Percentiles rank a stretch among this genome's conserved stretches.
These are phyloP conservation scores for Picocystis sp. DNA, from an alignment of 163 green algal species.

Conservation along the genomic window DNA sequence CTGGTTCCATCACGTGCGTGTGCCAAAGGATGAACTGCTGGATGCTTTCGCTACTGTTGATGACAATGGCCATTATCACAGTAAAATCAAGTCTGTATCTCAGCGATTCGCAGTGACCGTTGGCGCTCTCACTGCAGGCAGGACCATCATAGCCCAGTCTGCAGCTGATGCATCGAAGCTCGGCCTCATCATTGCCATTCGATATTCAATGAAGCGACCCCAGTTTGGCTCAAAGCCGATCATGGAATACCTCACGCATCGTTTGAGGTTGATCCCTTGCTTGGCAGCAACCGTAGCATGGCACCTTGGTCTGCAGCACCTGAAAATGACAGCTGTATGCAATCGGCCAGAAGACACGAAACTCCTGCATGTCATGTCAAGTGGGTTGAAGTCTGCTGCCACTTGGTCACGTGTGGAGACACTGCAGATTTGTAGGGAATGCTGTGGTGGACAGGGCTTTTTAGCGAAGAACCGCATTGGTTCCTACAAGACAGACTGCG, in stretches of 20 bases:
- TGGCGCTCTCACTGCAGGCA: conserved; percentile 52
- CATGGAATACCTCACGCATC: conserved; percentile 74
- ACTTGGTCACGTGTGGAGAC: conserved; percentile 57
- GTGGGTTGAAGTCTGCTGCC: conserved; percentile 65
- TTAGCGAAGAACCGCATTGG: conserved; percentile 70
- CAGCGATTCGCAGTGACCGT: conserved; percentile 69
- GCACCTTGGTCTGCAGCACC: conserved; percentile 42
- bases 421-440: conserved; percentile 66
- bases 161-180: conserved; percentile 57
- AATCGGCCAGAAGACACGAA: conserved; percentile 37
- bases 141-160: conserved; percentile 52
- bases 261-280: conserved; percentile 55
- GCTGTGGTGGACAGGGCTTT: conserved; percentile 72
- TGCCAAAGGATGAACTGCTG: conserved; percentile 58
- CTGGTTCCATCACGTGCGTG: conserved; percentile 62
- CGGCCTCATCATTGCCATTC: conserved; percentile 54
- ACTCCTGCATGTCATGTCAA: conserved; percentile 61
- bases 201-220: conserved; percentile 46
- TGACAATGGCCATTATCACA: conserved; percentile 24
- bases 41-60: conserved; percentile 43
- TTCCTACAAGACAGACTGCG: conserved; percentile 62
- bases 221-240: conserved; percentile 63
- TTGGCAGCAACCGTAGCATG: conserved; percentile 63
- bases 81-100: conserved; percentile 18
- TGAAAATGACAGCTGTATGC: conserved; percentile 35